Conservation (phyloP, 208 protist species). For the Zelonia costaricensis region DNA sequence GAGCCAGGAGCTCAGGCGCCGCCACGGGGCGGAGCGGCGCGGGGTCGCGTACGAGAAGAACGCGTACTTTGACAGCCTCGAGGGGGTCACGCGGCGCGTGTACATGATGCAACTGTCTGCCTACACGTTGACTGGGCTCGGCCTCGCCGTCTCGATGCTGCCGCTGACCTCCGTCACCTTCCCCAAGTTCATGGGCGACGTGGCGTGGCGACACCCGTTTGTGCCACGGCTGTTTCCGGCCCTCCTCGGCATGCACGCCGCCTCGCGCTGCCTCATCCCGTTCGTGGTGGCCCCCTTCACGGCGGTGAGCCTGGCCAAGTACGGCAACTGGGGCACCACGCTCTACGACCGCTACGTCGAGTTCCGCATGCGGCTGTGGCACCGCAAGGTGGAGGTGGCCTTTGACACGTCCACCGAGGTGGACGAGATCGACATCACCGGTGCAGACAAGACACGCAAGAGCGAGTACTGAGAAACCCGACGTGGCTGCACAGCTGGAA, state of each 20-base stretch:
- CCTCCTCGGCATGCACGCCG: slow-evolving; percentile 77
- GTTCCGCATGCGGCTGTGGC: slow-evolving; percentile 71
- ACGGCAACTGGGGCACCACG: slow-evolving; percentile 59
- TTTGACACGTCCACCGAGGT: slow-evolving; percentile 79
- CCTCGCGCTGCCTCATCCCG: slow-evolving; percentile 79
- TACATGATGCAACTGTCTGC: slow-evolving; percentile 65
- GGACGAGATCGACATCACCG: slow-evolving; percentile 63
- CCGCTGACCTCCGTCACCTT: slow-evolving; percentile 76
- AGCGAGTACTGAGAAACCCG: neutral
- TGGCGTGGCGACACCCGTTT: slow-evolving; percentile 83
- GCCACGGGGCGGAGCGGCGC: slow-evolving; percentile 58
- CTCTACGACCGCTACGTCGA: slow-evolving; percentile 87
- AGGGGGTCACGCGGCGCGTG: slow-evolving; percentile 77
- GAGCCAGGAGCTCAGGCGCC: slow-evolving; percentile 72
- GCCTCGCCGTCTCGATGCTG: slow-evolving; percentile 61
- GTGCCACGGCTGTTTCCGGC: slow-evolving; percentile 85
- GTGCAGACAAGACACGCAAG: slow-evolving; percentile 18
- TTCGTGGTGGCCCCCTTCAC: slow-evolving; percentile 86
- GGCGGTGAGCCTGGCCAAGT: slow-evolving; percentile 48
- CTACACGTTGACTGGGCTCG: slow-evolving; percentile 54
- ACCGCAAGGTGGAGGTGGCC: slow-evolving; percentile 64
- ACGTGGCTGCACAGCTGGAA: too few species aligned
- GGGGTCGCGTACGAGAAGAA: slow-evolving; percentile 64
- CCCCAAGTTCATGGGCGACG: slow-evolving; percentile 89
- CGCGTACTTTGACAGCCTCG: slow-evolving; percentile 75